Evolutionary conservation across 2,329 filamentous ascomycete genomes (phyloP).

Genomic region (Exophiala lecanii-corni): DNA sequence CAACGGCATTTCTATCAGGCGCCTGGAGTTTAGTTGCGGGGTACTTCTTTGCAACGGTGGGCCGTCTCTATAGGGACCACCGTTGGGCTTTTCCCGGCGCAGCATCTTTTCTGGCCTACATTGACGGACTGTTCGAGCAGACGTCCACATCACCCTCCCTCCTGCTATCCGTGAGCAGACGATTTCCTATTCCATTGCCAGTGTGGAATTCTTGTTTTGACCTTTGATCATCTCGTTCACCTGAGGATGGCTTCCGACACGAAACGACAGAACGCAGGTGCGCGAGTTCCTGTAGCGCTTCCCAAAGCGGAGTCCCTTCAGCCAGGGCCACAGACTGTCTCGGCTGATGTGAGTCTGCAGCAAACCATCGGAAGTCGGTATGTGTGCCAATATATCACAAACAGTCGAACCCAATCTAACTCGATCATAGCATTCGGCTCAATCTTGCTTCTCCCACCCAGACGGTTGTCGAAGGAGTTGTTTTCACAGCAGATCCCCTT

Average conservation of each 20-base stretch:
- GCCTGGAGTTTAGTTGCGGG: constrained; percentile 20
- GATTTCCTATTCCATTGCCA: neutral
- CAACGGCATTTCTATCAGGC: constrained; percentile 14
- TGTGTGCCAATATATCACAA: constrained; percentile 44
- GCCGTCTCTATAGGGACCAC: too few species aligned
- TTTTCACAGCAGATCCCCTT: constrained; percentile 58
- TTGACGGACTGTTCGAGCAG: neutral
- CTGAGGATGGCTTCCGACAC: constrained; percentile 40
- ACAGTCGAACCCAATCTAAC: constrained; percentile 39
- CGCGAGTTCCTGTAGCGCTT: constrained; percentile 47
- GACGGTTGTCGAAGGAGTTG: constrained; percentile 54
- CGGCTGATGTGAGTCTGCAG: constrained; percentile 51
- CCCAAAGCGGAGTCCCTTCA: constrained; percentile 42
- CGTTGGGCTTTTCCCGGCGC: too few species aligned
- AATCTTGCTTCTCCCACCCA: constrained; percentile 49
- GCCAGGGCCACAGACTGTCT: constrained; percentile 41
- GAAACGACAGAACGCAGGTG: constrained; percentile 53
- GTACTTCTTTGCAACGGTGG: too few species aligned
- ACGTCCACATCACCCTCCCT: neutral
- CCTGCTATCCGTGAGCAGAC: neutral
- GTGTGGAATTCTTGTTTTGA: constrained; percentile 1
- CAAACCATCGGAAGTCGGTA: constrained; percentile 52
- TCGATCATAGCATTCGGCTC: constrained; percentile 49
- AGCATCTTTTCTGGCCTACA: neutral
- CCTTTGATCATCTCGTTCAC: too few species aligned